These are phyloP conservation scores for Boletellus ananiceps DNA, from an alignment of 768 basidiomycete species.

Conservation along the genomic window DNA sequence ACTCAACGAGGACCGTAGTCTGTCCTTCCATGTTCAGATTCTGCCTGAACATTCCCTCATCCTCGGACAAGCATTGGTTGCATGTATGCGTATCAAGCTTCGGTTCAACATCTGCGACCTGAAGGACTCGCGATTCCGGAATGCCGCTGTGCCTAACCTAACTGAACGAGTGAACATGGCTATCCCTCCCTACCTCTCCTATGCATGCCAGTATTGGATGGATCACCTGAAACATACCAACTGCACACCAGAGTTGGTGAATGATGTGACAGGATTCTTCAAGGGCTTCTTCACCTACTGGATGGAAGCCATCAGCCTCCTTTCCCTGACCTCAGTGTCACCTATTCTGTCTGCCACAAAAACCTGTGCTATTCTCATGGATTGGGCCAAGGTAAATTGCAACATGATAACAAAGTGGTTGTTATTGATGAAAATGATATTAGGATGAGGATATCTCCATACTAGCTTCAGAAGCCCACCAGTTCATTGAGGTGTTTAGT, in stretches of 20 bases:
- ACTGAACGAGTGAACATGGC: background rate
- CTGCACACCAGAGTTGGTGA: too few species aligned
- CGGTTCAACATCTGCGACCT: background rate
- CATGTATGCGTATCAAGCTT: background rate
- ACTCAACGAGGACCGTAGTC: background rate
- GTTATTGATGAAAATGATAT: too few species aligned
- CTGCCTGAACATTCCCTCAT: background rate
- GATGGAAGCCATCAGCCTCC: slow-evolving; percentile 1
- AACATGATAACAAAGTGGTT: too few species aligned
- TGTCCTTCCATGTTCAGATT: background rate
- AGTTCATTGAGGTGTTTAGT: too few species aligned
- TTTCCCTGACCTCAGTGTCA: background rate
- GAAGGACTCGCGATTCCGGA: background rate
- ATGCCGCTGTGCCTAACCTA: background rate
- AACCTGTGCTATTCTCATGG: background rate
- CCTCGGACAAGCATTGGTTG: background rate
- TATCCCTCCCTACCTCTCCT: background rate
- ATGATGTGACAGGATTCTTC: too few species aligned
- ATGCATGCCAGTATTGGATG: too few species aligned
- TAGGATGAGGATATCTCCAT: too few species aligned
- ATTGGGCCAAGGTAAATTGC: too few species aligned
- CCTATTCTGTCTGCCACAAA: background rate
- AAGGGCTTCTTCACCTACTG: slow-evolving; percentile 3
- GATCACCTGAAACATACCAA: too few species aligned
- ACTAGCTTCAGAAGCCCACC: too few species aligned